Conservation (phyloP, 2,329 filamentous ascomycete genomes). For the Phialophora macrospora region DNA sequence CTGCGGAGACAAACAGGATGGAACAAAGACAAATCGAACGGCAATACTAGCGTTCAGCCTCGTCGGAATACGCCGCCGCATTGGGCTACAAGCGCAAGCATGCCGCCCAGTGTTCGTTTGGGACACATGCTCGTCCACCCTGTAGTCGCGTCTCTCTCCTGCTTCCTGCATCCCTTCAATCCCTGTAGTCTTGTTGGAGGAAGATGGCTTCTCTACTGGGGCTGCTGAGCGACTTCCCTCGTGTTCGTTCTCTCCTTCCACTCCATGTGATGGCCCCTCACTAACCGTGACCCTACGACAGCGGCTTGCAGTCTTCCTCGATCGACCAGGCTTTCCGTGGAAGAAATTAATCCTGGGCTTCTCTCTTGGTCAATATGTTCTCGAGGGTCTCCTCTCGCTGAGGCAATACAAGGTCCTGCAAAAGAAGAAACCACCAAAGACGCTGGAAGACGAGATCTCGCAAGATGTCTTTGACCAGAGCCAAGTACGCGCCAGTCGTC, state of each 20-base stretch:
- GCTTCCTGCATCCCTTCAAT: background rate
- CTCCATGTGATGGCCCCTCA: constrained; percentile 2
- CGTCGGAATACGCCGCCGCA: background rate
- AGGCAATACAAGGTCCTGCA: constrained; percentile 89
- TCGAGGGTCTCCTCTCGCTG: constrained; percentile 86
- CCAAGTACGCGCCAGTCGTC: constrained; percentile 60
- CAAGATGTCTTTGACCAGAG: constrained; percentile 92
- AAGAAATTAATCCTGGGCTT: constrained; percentile 96
- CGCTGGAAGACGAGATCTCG: constrained; percentile 84
- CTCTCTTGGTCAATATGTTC: constrained; percentile 84
- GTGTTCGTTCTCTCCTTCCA: constrained; percentile 31
- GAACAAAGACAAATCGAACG: constrained; percentile 1
- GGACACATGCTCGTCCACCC: constrained; percentile 2
- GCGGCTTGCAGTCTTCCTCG: constrained; percentile 81
- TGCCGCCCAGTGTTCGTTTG: background rate
- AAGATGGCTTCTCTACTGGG: constrained; percentile 38
- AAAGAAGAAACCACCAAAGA: constrained; percentile 78
- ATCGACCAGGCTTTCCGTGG: constrained; percentile 94
- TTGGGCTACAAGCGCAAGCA: background rate
- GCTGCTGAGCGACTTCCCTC: constrained; percentile 38
- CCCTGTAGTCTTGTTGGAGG: constrained; percentile 8
- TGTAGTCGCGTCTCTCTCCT: constrained; percentile 16
- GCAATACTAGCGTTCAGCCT: background rate
- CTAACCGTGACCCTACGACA: constrained; percentile 40
- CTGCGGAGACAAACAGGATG: background rate